These are phyloP conservation scores for Rhizodiscina lignyota DNA, from an alignment of 495 filamentous ascomycete genomes.

Conservation along the genomic window DNA sequence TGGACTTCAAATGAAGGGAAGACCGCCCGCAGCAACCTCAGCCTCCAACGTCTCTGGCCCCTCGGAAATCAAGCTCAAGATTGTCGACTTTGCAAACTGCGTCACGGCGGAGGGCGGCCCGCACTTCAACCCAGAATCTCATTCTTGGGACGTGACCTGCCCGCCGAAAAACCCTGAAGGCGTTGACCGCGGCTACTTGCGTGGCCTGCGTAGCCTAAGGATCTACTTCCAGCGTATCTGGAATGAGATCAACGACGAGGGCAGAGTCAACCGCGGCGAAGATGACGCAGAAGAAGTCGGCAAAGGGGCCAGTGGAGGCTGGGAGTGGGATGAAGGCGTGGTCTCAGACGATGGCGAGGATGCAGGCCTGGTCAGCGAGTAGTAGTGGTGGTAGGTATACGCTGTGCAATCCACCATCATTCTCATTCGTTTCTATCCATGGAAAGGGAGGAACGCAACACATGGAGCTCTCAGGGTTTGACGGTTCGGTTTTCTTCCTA, in stretches of 20 bases:
- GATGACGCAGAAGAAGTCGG: too few relatives aligned
- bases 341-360: too few relatives aligned
- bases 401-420: too few relatives aligned
- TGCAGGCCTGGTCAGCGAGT: too few relatives aligned
- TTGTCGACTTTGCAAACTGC: constrained; percentile 97
- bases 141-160: constrained; percentile 52
- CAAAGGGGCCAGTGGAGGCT: too few relatives aligned
- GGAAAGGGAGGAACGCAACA: too few relatives aligned
- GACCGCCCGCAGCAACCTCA: not conserved
- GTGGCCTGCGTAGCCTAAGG: constrained; percentile 61
- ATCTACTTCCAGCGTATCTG: constrained; percentile 82
- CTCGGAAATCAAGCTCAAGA: constrained; percentile 69
- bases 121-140: constrained; percentile 14
- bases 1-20: constrained; percentile 1
- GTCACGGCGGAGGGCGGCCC: constrained; percentile 60
- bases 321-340: too few relatives aligned
- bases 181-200: constrained; percentile 77
- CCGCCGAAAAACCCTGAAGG: constrained; percentile 67
- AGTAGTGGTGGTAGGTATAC: too few relatives aligned
- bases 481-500: too few relatives aligned
- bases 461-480: too few relatives aligned
- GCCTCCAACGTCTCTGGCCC: not conserved
- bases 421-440: too few relatives aligned
- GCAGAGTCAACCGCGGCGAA: constrained; percentile 14
- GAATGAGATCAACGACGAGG: constrained; percentile 41